Evolutionary conservation across 2,329 filamentous ascomycete genomes (phyloP).

Genomic region (Fusarium mexicanum): DNA sequence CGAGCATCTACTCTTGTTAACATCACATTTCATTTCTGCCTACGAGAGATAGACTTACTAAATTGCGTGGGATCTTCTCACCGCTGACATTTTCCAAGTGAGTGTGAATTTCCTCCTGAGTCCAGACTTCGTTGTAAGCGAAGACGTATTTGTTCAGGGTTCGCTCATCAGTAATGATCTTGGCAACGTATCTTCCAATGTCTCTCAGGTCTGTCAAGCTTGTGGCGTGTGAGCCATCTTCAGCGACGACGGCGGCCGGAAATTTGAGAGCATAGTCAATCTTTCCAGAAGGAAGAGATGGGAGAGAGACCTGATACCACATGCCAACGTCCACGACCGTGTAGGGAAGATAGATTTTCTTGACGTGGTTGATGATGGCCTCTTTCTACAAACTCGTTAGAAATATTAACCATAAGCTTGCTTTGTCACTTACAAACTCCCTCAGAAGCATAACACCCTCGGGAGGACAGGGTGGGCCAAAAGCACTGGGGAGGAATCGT

Average conservation of each 20-base stretch:
- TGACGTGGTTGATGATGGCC: slow-evolving; percentile 59
- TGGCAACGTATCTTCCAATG: slow-evolving; percentile 61
- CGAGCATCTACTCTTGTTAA: slow-evolving; percentile 9
- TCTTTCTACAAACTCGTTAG: slow-evolving; percentile 53
- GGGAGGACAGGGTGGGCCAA: slow-evolving; percentile 17
- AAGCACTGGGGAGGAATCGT: slow-evolving; percentile 25
- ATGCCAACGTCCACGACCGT: slow-evolving; percentile 68
- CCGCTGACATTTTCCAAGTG: slow-evolving; percentile 59
- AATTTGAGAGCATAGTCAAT: slow-evolving; percentile 46
- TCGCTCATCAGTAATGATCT: slow-evolving; percentile 60
- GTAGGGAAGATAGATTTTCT: slow-evolving; percentile 59
- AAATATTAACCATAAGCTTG: background rate
- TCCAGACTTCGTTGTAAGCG: slow-evolving; percentile 57
- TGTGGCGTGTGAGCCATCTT: slow-evolving; percentile 55
- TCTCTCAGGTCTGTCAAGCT: slow-evolving; percentile 62
- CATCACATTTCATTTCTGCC: accelerated
- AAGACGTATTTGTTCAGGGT: slow-evolving; percentile 65
- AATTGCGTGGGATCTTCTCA: slow-evolving; percentile 53
- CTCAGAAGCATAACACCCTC: slow-evolving; percentile 17
- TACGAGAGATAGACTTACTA: background rate
- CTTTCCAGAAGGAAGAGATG: slow-evolving; percentile 43
- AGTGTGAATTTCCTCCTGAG: slow-evolving; percentile 57
- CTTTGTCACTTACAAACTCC: slow-evolving; percentile 4
- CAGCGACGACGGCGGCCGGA: slow-evolving; percentile 51
- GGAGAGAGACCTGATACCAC: slow-evolving; percentile 62